A percentile compares a stretch with the other conserved stretches of the same genome.
These are phyloP conservation scores for Arthromyces matolae DNA, from an alignment of 768 basidiomycete genomes.

Conservation along the genomic window DNA sequence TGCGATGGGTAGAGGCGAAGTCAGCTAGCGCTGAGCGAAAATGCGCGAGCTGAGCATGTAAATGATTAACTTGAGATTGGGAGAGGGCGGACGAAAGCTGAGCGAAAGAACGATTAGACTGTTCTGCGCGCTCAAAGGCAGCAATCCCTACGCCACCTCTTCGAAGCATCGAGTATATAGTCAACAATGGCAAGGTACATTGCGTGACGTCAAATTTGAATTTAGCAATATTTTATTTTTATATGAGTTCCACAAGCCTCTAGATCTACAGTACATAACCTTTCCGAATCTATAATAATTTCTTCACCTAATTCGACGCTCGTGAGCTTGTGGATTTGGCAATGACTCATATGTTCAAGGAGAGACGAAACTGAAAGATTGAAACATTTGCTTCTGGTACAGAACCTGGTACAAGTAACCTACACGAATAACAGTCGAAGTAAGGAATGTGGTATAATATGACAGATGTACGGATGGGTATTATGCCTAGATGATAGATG, in stretches of 20 bases:
- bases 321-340: no score
- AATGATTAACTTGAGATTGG: constrained; percentile 67
- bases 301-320: no score
- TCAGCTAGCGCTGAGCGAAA: constrained; percentile 77
- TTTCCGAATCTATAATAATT: no score
- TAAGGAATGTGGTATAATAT: constrained; percentile 6
- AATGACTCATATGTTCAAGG: no score
- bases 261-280: no score
- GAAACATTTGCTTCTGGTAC: neutral
- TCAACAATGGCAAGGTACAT: no score
- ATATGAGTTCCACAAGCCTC: no score
- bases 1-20: constrained; percentile 82
- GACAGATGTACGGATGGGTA: constrained; percentile 4
- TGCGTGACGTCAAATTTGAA: no score
- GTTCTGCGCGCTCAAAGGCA: constrained; percentile 85
- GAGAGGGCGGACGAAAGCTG: constrained; percentile 79
- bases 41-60: constrained; percentile 77
- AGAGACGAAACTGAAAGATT: no score
- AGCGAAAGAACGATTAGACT: constrained; percentile 76
- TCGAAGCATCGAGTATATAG: no score
- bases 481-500: constrained; percentile 4
- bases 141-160: constrained; percentile 82
- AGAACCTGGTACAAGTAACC: neutral
- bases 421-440: neutral
- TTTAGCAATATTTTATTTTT: no score